phyloP scores from a whole-genome alignment of 78 protist genomes.

The Mantamonas sphyraenae region DNA sequence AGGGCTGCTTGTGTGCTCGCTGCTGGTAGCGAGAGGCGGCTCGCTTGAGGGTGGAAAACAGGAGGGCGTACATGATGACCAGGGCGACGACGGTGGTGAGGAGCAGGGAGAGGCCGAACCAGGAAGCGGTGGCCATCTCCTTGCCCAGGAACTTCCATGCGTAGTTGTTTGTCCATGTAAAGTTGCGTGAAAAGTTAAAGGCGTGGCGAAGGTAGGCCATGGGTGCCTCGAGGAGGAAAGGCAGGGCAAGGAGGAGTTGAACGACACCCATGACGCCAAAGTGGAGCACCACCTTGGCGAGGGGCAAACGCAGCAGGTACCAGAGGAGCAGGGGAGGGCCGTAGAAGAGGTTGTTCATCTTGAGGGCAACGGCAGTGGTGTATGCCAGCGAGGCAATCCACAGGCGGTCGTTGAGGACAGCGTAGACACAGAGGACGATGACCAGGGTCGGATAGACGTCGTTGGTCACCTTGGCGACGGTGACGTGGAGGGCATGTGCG shows the following conservation, averaged over 20 bases:
- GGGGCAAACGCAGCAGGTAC: not conserved
- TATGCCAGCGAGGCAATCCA: not conserved
- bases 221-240: not conserved
- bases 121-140: not conserved
- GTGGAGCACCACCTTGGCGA: not conserved
- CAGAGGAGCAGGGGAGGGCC: constrained; percentile 2
- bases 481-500: not conserved
- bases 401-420: not conserved
- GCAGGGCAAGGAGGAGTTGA: not conserved
- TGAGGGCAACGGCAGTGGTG: not conserved
- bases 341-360: constrained; percentile 2
- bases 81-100: not conserved
- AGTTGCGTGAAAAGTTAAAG: constrained; percentile 8
- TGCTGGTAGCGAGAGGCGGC: not conserved
- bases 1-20: not conserved
- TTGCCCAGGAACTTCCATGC: not conserved
- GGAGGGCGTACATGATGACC: not conserved
- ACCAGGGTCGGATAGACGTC: constrained; percentile 2
- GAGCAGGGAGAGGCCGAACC: not conserved
- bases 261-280: constrained; percentile 6
- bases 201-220: not conserved
- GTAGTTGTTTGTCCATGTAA: not conserved
- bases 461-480: constrained; percentile 5
- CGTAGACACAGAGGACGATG: not conserved
- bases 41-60: not conserved